Percentiles rank a stretch among this genome's conserved stretches.
Conservation (phyloP, 2,329 filamentous ascomycete genomes). For the Penicillium sp. region DNA sequence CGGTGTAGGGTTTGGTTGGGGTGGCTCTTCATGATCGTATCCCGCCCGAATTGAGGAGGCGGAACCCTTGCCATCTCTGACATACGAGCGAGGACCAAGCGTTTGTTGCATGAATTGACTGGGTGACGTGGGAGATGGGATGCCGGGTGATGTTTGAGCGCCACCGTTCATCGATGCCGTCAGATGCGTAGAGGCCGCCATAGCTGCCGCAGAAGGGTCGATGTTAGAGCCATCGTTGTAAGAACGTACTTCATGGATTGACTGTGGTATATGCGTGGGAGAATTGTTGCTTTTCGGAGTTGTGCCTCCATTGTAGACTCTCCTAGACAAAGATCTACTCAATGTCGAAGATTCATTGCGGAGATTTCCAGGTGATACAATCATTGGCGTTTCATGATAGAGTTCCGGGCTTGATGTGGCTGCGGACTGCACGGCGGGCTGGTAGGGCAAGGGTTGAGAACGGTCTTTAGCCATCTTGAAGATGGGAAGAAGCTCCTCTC, state of each 20-base stretch:
- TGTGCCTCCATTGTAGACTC: conserved; percentile 63
- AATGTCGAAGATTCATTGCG: conserved; percentile 43
- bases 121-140: conserved; percentile 45
- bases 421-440: conserved; percentile 34
- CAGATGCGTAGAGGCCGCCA: conserved; percentile 67
- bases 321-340: conserved; percentile 71
- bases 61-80: conserved; percentile 28
- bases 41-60: conserved; percentile 23
- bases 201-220: conserved; percentile 65
- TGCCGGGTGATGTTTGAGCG: conserved; percentile 49
- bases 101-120: conserved; percentile 40
- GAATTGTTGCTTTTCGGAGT: conserved; percentile 71
- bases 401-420: conserved; percentile 34
- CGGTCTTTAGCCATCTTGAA: conserved; percentile 88
- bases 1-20: conserved; percentile 29
- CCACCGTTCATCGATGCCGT: conserved; percentile 63
- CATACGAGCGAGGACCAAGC: conserved; percentile 42
- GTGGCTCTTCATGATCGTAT: conserved; percentile 37
- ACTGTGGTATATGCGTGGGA: conserved; percentile 65
- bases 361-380: conserved; percentile 7
- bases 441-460: conserved; percentile 74
- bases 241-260: conserved; percentile 60
- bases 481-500: conserved; percentile 88
- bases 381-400: conserved; percentile 11
- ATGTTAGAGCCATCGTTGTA: conserved; percentile 48